Conservation (phyloP, 148 eudicot genomes). For the Diospyros lotus region DNA sequence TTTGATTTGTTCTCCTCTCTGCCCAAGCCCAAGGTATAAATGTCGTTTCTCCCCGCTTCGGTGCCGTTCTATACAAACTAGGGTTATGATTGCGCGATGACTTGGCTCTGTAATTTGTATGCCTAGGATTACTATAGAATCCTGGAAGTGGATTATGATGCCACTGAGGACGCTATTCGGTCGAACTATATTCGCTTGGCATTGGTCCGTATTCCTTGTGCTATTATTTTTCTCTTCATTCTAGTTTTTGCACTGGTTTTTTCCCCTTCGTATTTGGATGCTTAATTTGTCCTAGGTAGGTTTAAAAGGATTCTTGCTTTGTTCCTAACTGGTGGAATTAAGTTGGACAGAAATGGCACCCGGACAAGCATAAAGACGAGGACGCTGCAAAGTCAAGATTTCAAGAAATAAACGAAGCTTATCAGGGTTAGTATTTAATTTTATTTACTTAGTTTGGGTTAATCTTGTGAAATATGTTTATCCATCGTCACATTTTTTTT, state of each 20-base stretch:
- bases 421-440: constrained; percentile 55
- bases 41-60: neutral
- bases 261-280: neutral
- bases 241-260: neutral
- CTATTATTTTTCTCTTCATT: neutral
- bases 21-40: constrained; percentile 65
- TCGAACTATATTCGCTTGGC: constrained; percentile 88
- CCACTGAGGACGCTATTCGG: constrained; percentile 77
- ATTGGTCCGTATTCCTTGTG: constrained; percentile 44
- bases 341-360: constrained; percentile 86
- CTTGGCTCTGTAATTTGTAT: neutral
- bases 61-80: neutral
- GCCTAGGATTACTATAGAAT: constrained; percentile 78
- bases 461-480: too few species aligned
- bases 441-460: neutral
- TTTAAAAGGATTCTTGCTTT: neutral
- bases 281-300: neutral
- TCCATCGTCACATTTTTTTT: too few species aligned
- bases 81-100: neutral
- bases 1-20: constrained; percentile 58
- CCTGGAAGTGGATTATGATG: constrained; percentile 88
- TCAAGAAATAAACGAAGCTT: constrained; percentile 94
- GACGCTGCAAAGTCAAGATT: constrained; percentile 65
- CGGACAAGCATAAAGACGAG: constrained; percentile 72
- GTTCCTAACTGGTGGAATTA: neutral